phyloP scores from a whole-genome alignment of 495 filamentous ascomycete species.

The Aspergillus panamensis region DNA sequence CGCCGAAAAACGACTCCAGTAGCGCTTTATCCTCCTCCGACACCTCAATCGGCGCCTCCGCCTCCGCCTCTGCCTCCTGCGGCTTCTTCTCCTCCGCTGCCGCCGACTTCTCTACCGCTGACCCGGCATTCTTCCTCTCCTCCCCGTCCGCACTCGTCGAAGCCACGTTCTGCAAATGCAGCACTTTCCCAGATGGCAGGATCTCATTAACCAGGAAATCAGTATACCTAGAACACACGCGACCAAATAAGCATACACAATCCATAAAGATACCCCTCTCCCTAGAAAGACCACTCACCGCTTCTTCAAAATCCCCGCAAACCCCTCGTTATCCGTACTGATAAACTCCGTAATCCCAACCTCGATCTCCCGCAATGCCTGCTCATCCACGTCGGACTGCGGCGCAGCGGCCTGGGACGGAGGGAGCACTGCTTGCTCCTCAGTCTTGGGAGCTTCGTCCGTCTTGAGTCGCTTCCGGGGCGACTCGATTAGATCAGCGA shows the following conservation, averaged over 20 bases:
- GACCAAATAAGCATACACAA: neutral
- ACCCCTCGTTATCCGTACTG: conserved; percentile 45
- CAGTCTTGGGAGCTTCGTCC: conserved; percentile 24
- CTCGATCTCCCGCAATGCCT: conserved; percentile 42
- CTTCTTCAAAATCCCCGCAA: conserved; percentile 56
- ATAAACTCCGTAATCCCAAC: conserved; percentile 58
- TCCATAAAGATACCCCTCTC: neutral
- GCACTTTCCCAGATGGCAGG: conserved; percentile 66
- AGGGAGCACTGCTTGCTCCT: conserved; percentile 18
- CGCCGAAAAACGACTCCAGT: conserved; percentile 45
- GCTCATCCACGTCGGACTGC: conserved; percentile 25
- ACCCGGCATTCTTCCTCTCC: conserved; percentile 14
- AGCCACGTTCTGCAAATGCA: conserved; percentile 61
- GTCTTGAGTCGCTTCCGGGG: conserved; percentile 46
- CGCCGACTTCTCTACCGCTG: conserved; percentile 1
- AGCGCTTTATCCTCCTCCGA: conserved; percentile 45
- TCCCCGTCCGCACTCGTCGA: conserved; percentile 14
- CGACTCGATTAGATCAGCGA: conserved; percentile 38
- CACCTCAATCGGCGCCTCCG: conserved; percentile 32
- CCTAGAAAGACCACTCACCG: conserved; percentile 35
- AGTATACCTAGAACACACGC: conserved; percentile 62
- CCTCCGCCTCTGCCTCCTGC: conserved; percentile 15
- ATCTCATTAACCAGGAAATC: conserved; percentile 98
- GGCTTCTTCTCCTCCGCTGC: conserved; percentile 12
- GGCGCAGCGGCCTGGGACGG: conserved; percentile 16